Evolutionary conservation across 2,329 filamentous ascomycete species (phyloP).

Genomic region (Ceratocystiopsis brevicomis): DNA sequence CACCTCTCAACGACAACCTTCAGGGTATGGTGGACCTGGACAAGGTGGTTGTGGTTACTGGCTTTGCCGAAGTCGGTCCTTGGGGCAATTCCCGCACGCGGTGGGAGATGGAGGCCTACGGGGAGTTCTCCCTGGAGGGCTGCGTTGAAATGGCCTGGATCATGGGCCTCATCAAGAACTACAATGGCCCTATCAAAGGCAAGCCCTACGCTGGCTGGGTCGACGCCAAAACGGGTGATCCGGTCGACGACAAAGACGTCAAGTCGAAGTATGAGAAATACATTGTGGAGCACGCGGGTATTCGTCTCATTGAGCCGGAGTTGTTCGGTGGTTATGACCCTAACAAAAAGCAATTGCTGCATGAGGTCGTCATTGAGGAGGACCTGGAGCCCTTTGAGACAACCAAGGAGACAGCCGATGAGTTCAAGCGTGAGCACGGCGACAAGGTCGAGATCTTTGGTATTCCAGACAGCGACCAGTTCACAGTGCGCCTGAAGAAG

Average conservation of each 20-base stretch:
- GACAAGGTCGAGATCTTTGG: conserved; percentile 97
- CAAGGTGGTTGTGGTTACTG: conserved; percentile 92
- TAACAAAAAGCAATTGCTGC: conserved; percentile 93
- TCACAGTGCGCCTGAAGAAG: conserved; percentile 86
- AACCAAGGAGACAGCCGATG: conserved; percentile 90
- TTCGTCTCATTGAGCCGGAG: conserved; percentile 93
- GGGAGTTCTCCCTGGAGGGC: conserved; percentile 91
- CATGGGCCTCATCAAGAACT: conserved; percentile 98
- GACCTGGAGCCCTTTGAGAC: conserved; percentile 94
- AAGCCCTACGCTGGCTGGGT: conserved; percentile 95
- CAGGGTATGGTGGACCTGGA: conserved; percentile 98
- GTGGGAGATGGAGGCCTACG: conserved; percentile 98
- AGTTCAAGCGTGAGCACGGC: conserved; percentile 92
- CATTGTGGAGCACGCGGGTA: conserved; percentile 91
- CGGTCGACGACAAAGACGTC: conserved; percentile 94
- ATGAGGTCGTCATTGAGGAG: conserved; percentile 93
- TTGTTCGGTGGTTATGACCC: conserved; percentile 94
- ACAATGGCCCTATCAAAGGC: conserved; percentile 90
- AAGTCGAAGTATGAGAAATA: conserved; percentile 95
- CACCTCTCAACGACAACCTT: conserved; percentile 70
- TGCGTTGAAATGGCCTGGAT: conserved; percentile 99
- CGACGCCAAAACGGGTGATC: conserved; percentile 81
- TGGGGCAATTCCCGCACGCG: conserved; percentile 97
- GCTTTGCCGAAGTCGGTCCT: conserved; percentile 86
- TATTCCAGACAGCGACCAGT: conserved; percentile 83